phyloP scores from a whole-genome alignment of 208 protist species.

The Trypanosoma rangeli region DNA sequence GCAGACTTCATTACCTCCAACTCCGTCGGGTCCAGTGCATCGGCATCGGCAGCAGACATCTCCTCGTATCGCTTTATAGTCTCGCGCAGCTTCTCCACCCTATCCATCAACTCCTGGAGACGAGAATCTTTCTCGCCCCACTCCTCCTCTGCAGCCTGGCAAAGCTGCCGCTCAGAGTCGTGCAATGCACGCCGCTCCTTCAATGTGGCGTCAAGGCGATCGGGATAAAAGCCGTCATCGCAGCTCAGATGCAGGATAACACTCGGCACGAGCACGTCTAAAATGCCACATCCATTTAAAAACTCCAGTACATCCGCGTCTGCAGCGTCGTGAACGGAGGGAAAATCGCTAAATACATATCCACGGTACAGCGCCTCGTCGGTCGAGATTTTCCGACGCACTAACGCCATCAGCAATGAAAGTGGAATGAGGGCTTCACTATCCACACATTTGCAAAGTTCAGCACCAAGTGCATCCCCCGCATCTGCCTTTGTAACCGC shows the following conservation, averaged over 20 bases:
- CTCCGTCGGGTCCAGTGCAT: conserved; percentile 27
- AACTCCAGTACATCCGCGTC: conserved; percentile 23
- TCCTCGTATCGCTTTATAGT: conserved; percentile 31
- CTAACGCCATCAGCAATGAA: conserved; percentile 46
- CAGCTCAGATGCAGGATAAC: conserved; percentile 62
- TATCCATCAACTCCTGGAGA: background rate
- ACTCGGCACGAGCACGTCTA: conserved; percentile 41
- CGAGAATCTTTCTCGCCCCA: conserved; percentile 36
- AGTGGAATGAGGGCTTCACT: conserved; percentile 40
- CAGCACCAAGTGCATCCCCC: conserved; percentile 30
- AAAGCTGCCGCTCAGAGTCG: conserved; percentile 17
- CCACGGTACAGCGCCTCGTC: conserved; percentile 50
- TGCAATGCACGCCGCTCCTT: conserved; percentile 8
- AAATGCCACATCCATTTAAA: conserved; percentile 39
- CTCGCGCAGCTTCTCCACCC: conserved; percentile 13
- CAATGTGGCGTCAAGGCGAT: conserved; percentile 25
- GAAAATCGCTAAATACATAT: conserved; percentile 82
- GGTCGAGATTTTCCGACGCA: conserved; percentile 40
- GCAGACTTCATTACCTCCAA: conserved; percentile 34
- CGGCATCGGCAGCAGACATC: background rate
- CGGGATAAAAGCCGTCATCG: conserved; percentile 41
- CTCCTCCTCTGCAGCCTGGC: conserved; percentile 21
- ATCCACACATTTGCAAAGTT: conserved; percentile 37
- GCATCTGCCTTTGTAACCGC: conserved; percentile 14
- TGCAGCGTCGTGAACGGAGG: conserved; percentile 10